A percentile compares a stretch with the other conserved stretches of the same genome.
Conservation (phyloP, 1,284 basidiomycete genomes). For the Boletus hoseneyae region DNA sequence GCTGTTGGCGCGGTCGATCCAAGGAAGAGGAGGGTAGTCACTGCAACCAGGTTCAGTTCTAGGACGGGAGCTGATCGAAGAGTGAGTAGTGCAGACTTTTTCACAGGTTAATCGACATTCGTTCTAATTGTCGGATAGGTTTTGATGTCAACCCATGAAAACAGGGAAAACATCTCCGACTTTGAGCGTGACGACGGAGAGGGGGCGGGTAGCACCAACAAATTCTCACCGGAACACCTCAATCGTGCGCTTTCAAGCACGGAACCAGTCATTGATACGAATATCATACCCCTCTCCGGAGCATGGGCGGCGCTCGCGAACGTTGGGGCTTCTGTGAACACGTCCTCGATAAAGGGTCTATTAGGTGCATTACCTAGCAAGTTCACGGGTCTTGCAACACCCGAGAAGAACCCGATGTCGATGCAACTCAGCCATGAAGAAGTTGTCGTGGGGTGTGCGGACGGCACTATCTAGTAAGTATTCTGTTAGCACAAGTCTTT, state of each 20-base stretch:
- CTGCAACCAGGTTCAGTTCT: slow-evolving; percentile 82
- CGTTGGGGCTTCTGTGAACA: slow-evolving; percentile 33
- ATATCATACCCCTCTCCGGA: slow-evolving; percentile 59
- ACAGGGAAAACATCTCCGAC: slow-evolving; percentile 39
- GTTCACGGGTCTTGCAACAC: slow-evolving; percentile 70
- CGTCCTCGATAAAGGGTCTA: slow-evolving; percentile 49
- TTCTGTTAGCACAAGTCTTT: neutral
- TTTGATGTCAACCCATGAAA: slow-evolving; percentile 73
- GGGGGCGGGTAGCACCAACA: slow-evolving; percentile 9
- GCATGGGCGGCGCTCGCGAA: slow-evolving; percentile 65
- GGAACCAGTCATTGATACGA: slow-evolving; percentile 46
- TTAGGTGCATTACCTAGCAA: slow-evolving; percentile 57
- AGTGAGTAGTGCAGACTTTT: slow-evolving; percentile 43
- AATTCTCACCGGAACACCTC: slow-evolving; percentile 14
- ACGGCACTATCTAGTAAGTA: slow-evolving; percentile 83
- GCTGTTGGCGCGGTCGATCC: slow-evolving; percentile 81
- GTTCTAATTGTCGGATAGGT: slow-evolving; percentile 44
- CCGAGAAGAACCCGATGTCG: slow-evolving; percentile 86
- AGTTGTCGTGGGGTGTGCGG: slow-evolving; percentile 81
- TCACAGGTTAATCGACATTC: neutral
- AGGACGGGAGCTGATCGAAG: slow-evolving; percentile 74
- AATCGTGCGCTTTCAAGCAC: slow-evolving; percentile 17
- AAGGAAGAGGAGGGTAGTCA: slow-evolving; percentile 75
- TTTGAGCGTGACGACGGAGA: slow-evolving; percentile 15
- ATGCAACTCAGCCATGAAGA: slow-evolving; percentile 85